Conservation (phyloP, 768 basidiomycete species). For the Mycena amicta region DNA sequence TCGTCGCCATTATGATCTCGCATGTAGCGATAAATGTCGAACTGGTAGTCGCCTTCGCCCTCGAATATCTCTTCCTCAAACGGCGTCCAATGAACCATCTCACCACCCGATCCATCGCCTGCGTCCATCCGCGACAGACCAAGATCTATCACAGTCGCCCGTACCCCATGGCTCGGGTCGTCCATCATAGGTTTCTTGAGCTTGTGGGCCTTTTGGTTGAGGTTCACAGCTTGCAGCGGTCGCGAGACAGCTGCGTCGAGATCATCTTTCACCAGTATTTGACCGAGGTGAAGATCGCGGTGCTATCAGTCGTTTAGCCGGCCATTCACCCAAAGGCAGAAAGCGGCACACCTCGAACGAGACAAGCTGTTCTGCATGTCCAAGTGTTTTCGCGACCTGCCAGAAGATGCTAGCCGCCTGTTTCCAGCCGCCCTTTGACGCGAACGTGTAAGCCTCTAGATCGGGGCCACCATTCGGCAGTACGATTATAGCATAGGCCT, state of each 20-base stretch:
- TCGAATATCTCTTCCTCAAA: conserved; percentile 91
- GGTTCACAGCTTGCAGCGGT: conserved; percentile 37
- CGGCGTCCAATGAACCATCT: conserved; percentile 69
- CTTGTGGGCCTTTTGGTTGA: conserved; percentile 35
- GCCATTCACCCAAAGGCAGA: not conserved
- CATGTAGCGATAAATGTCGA: conserved; percentile 94
- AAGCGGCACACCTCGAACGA: conserved; percentile 79
- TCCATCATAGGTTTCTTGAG: conserved; percentile 54
- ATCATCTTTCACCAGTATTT: conserved; percentile 78
- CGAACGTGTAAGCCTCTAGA: conserved; percentile 82
- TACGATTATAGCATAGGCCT: conserved; percentile 88
- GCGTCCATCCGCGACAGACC: conserved; percentile 87
- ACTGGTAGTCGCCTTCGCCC: conserved; percentile 94
- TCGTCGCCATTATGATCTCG: conserved; percentile 52
- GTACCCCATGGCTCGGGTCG: conserved; percentile 62
- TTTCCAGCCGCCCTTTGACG: conserved; percentile 69
- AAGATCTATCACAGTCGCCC: conserved; percentile 89
- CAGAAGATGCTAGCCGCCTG: conserved; percentile 90
- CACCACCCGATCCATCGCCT: conserved; percentile 45
- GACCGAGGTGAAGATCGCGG: conserved; percentile 98
- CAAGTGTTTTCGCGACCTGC: conserved; percentile 81
- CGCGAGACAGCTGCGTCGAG: conserved; percentile 18
- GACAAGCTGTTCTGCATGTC: conserved; percentile 76
- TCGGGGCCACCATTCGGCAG: conserved; percentile 90
- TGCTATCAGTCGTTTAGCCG: conserved; percentile 57